A percentile compares a stretch with the other conserved stretches of the same genome.
These are phyloP conservation scores for Microglena sp. DNA, from an alignment of 139 green algal species.

Conservation along the genomic window DNA sequence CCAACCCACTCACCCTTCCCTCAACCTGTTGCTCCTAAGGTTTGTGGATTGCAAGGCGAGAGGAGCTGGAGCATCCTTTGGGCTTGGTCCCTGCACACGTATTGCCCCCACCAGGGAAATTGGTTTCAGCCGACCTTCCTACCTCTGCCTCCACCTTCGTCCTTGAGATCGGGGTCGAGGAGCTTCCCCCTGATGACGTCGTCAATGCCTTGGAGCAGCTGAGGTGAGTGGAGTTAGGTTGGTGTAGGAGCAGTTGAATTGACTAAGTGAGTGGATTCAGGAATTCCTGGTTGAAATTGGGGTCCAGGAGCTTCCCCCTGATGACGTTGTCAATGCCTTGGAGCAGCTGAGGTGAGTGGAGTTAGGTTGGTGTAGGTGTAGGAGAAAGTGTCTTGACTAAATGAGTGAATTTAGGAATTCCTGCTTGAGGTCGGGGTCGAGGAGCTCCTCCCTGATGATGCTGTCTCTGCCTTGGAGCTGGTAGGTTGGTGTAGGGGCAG, in stretches of 20 bases:
- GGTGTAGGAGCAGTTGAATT: too few relatives aligned
- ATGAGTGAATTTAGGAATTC: too few relatives aligned
- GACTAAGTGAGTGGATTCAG: too few relatives aligned
- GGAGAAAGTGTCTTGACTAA: too few relatives aligned
- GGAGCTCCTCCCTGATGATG: conserved; percentile 92
- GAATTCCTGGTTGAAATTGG: conserved; percentile 93
- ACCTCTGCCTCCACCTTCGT: conserved; percentile 9
- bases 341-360: conserved; percentile 70
- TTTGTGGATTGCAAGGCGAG: conserved; percentile 79
- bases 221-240: too few relatives aligned
- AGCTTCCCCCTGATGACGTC: conserved; percentile 92
- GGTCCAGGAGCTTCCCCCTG: conserved; percentile 92
- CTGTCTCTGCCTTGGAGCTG: conserved; percentile 52
- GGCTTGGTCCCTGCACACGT: conserved; percentile 33
- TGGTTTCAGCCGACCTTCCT: neutral
- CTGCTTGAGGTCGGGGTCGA: conserved; percentile 86
- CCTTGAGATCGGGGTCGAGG: conserved; percentile 90
- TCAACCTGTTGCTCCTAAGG: too few relatives aligned
- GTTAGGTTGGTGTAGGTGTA: too few relatives aligned
- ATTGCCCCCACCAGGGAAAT: neutral
- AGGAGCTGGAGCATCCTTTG: conserved; percentile 85
- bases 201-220: conserved; percentile 67
- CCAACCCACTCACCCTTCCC: too few relatives aligned
- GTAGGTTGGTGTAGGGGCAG: too few relatives aligned
- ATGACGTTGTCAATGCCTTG: conserved; percentile 67